phyloP scores from a whole-genome alignment of 2,329 filamentous ascomycete species.

The Venturia pyrina region DNA sequence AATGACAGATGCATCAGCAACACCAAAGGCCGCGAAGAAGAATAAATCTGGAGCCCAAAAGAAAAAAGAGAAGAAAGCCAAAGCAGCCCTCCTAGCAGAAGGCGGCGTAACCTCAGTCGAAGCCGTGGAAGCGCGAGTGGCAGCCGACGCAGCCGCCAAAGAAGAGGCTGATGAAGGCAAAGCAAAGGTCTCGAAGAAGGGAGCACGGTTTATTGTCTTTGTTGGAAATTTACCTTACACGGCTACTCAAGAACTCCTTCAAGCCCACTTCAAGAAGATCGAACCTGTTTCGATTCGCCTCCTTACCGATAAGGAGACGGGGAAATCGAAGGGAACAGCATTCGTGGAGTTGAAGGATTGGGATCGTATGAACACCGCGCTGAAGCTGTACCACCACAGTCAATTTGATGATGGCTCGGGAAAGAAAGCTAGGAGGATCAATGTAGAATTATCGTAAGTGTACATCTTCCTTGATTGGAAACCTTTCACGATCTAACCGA shows the following conservation, averaged over 20 bases:
- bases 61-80: conserved; percentile 5
- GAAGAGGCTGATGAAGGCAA: background rate
- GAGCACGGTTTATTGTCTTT: conserved; percentile 62
- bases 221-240: conserved; percentile 81
- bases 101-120: background rate
- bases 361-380: conserved; percentile 84
- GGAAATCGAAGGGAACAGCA: conserved; percentile 63
- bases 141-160: background rate
- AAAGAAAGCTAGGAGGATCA: conserved; percentile 64
- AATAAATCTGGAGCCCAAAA: conserved; percentile 3
- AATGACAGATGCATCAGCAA: background rate
- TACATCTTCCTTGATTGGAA: background rate
- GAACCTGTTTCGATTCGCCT: conserved; percentile 62
- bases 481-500: conserved; percentile 14
- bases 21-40: conserved; percentile 2
- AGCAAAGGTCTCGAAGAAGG: background rate
- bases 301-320: conserved; percentile 55
- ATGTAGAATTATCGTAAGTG: conserved; percentile 78
- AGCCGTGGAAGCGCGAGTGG: background rate
- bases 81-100: background rate
- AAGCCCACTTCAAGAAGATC: conserved; percentile 68
- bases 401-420: conserved; percentile 52
- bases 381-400: conserved; percentile 84
- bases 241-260: conserved; percentile 60
- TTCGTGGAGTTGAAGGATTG: conserved; percentile 84